phyloP scores from a whole-genome alignment of 2,329 filamentous ascomycete species.

The Colletotrichum sp. region DNA sequence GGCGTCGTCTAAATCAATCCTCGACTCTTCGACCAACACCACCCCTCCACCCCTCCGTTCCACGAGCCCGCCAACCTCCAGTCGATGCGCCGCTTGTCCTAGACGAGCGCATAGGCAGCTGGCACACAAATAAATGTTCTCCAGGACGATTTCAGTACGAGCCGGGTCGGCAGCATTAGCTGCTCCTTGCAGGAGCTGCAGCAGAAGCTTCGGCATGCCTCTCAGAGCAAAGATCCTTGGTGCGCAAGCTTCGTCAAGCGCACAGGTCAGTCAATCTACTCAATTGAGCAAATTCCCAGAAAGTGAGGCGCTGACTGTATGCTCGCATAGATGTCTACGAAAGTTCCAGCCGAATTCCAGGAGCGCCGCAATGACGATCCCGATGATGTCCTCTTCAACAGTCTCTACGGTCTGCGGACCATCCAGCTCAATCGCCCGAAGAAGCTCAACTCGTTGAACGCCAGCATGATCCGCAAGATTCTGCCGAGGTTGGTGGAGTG shows the following conservation, averaged over 20 bases:
- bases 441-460: conserved; percentile 92
- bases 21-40: not conserved
- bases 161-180: conserved; percentile 56
- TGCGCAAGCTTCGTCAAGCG: conserved; percentile 22
- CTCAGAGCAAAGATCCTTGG: conserved; percentile 77
- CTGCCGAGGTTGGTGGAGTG: conserved; percentile 88
- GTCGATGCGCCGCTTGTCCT: conserved; percentile 36
- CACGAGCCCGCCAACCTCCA: conserved; percentile 4
- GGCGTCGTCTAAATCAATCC: conserved; percentile 5
- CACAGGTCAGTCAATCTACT: conserved; percentile 9
- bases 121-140: conserved; percentile 56
- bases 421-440: conserved; percentile 92
- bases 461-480: conserved; percentile 95
- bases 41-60: conserved; percentile 2
- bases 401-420: conserved; percentile 85
- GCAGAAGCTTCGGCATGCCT: conserved; percentile 68
- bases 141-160: conserved; percentile 56
- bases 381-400: conserved; percentile 93
- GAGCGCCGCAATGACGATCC: conserved; percentile 73
- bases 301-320: not conserved
- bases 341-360: conserved; percentile 41
- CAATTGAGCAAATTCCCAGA: not conserved
- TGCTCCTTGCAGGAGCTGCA: conserved; percentile 46
- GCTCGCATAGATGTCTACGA: conserved; percentile 40
- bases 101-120: conserved; percentile 39